Evolutionary conservation across 345 rosid genomes (phyloP).

Genomic region (Trapa bicornis): DNA sequence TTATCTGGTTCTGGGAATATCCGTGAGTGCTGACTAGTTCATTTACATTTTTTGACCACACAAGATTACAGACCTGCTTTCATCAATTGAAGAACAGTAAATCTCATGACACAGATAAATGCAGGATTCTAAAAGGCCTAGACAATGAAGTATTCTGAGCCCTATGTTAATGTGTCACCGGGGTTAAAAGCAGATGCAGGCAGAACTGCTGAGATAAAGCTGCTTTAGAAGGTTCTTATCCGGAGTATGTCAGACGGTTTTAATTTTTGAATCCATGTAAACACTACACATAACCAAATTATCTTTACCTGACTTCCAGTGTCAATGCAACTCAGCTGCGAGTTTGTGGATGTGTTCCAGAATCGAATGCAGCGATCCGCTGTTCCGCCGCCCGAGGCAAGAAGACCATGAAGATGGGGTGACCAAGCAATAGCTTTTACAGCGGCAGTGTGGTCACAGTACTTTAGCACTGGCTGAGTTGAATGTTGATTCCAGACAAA

Average conservation of each 20-base stretch:
- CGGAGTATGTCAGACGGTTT: not conserved
- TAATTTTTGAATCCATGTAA: too few relatives aligned
- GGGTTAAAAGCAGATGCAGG: not conserved
- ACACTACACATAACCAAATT: not conserved
- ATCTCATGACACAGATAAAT: not conserved
- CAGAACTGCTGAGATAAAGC: not conserved
- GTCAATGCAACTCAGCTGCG: constrained; percentile 78
- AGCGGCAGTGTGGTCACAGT: constrained; percentile 92
- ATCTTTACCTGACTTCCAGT: constrained; percentile 81
- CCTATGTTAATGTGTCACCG: not conserved
- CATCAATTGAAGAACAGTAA: constrained; percentile 3
- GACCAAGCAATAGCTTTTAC: constrained; percentile 99
- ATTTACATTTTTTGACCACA: constrained; percentile 95
- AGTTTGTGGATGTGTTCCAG: constrained; percentile 93
- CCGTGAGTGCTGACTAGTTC: constrained; percentile 99
- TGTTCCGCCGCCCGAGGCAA: constrained; percentile 99
- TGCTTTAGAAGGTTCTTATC: not conserved
- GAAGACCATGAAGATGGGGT: constrained; percentile 93
- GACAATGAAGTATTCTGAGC: not conserved
- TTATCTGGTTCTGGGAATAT: constrained; percentile 94
- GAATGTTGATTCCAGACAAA: constrained; percentile 97
- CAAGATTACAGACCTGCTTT: constrained; percentile 87
- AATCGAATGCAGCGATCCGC: constrained; percentile 94
- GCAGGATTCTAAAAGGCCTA: not conserved
- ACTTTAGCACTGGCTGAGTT: constrained; percentile 78